phyloP scores from a whole-genome alignment of 495 filamentous ascomycete genomes.

The Trichoderma parareesei region DNA sequence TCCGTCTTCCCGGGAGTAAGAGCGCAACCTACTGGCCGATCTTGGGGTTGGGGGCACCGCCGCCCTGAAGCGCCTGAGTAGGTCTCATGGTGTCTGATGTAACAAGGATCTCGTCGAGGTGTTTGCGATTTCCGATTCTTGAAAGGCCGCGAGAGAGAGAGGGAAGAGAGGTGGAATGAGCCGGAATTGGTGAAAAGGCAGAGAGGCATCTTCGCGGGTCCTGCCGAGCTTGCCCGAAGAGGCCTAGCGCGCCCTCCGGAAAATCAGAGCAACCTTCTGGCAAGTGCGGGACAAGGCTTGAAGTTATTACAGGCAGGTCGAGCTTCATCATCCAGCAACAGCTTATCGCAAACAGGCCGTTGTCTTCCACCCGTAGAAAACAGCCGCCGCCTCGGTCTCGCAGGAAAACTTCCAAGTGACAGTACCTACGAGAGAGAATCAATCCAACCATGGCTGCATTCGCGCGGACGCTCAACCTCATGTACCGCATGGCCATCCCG shows the following conservation, averaged over 20 bases:
- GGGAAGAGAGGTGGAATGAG: slow-evolving; percentile 2
- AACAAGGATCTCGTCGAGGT: slow-evolving; percentile 1
- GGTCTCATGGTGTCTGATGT: slow-evolving; percentile 52
- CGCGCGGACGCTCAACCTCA: slow-evolving; percentile 49
- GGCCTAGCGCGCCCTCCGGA: slow-evolving; percentile 21
- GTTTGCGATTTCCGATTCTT: slow-evolving; percentile 13
- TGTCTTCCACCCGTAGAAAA: neutral
- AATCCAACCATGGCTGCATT: slow-evolving; percentile 25
- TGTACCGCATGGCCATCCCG: slow-evolving; percentile 69
- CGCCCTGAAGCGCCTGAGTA: slow-evolving; percentile 45
- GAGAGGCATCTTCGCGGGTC: slow-evolving; percentile 18
- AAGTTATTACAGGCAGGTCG: neutral
- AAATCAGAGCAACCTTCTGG: neutral
- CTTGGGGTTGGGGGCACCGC: slow-evolving; percentile 29
- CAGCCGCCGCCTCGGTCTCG: too few relatives aligned
- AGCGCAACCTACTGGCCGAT: slow-evolving; percentile 48
- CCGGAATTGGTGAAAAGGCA: slow-evolving; percentile 8
- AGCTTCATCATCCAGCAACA: slow-evolving; percentile 2
- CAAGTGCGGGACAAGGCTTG: slow-evolving; percentile 2
- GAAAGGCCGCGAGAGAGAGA: neutral
- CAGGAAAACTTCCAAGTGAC: too few relatives aligned
- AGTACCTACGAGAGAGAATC: neutral
- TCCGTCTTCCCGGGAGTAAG: slow-evolving; percentile 2
- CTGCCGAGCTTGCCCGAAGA: slow-evolving; percentile 27
- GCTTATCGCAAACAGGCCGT: neutral